phyloP scores from a whole-genome alignment of 2,329 filamentous ascomycete species.

The Colletotrichum orchidophilum region DNA sequence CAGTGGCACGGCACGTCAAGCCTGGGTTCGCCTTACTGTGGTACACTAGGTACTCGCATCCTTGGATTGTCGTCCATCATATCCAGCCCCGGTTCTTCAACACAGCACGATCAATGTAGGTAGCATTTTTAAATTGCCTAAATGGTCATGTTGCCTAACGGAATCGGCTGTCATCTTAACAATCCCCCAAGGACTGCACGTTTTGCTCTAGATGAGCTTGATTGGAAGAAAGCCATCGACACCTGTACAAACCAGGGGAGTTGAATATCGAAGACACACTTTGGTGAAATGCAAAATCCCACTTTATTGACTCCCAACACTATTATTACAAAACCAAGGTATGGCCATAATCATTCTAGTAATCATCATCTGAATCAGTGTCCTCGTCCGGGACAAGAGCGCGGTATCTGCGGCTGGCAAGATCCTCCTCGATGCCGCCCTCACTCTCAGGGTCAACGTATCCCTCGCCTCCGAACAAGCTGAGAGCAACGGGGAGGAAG shows the following conservation, averaged over 20 bases:
- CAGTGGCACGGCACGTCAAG: not conserved
- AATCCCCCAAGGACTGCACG: not conserved
- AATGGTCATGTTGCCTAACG: not conserved
- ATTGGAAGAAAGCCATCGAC: not conserved
- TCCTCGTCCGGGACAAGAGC: conserved; percentile 79
- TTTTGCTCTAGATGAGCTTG: not conserved
- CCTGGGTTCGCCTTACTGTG: not conserved
- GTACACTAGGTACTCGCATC: not conserved
- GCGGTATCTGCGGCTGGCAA: conserved; percentile 81
- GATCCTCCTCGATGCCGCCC: conserved; percentile 88
- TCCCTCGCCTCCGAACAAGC: conserved; percentile 84
- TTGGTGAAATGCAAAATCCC: not conserved
- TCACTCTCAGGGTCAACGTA: conserved; percentile 90
- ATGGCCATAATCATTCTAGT: conserved; percentile 40
- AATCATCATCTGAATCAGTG: conserved; percentile 79
- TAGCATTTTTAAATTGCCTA: not conserved
- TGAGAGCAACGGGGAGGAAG: conserved; percentile 90
- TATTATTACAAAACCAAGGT: not conserved
- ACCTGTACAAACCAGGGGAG: not conserved
- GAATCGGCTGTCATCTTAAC: not conserved
- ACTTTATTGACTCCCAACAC: conserved; percentile 11
- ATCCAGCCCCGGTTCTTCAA: not conserved
- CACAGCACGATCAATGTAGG: not conserved
- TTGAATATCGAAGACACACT: not conserved
- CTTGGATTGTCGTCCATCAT: not conserved